A percentile compares a stretch with the other conserved stretches of the same genome.
Conservation (phyloP, 2,329 filamentous ascomycete genomes). For the Cordyceps militaris region DNA sequence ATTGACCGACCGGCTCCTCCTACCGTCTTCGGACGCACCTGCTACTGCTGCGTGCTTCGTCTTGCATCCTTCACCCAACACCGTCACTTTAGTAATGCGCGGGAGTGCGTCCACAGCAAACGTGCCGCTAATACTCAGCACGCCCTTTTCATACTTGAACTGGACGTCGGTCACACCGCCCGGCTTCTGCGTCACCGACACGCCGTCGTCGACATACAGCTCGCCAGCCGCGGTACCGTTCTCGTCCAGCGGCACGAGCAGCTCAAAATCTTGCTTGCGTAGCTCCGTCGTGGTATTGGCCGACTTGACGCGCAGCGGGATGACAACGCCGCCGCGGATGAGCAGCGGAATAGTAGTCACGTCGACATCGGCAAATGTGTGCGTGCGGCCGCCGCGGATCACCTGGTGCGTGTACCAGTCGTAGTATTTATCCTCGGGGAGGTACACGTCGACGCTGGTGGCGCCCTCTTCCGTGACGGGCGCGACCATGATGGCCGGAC, state of each 20-base stretch:
- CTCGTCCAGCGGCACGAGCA: conserved; percentile 59
- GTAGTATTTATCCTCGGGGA: conserved; percentile 43
- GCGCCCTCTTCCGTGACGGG: conserved; percentile 37
- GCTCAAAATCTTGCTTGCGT: conserved; percentile 58
- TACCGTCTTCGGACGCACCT: not conserved
- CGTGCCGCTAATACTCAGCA: conserved; percentile 40
- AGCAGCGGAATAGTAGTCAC: conserved; percentile 68
- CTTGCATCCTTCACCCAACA: conserved; percentile 33
- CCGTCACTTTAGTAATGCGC: conserved; percentile 41
- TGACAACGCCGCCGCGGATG: conserved; percentile 56
- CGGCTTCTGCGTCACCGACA: conserved; percentile 50
- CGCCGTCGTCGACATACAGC: conserved; percentile 71
- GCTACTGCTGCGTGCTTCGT: not conserved
- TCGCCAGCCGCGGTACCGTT: conserved; percentile 56
- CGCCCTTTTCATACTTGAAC: conserved; percentile 49
- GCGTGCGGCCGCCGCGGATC: conserved; percentile 43
- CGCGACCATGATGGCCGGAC: conserved; percentile 35
- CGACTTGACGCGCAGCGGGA: conserved; percentile 49
- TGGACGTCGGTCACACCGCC: conserved; percentile 62
- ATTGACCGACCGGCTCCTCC: conserved; percentile 6
- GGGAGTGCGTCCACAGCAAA: conserved; percentile 58
- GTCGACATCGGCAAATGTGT: conserved; percentile 31
- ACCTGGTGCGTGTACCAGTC: conserved; percentile 42
- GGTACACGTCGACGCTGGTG: conserved; percentile 36
- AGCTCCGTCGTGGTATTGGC: conserved; percentile 59